Evolutionary conservation across 345 rosid species (phyloP), one percentile per base, ranked within the genome.

Genomic region (Syzygium jambos): DNA sequence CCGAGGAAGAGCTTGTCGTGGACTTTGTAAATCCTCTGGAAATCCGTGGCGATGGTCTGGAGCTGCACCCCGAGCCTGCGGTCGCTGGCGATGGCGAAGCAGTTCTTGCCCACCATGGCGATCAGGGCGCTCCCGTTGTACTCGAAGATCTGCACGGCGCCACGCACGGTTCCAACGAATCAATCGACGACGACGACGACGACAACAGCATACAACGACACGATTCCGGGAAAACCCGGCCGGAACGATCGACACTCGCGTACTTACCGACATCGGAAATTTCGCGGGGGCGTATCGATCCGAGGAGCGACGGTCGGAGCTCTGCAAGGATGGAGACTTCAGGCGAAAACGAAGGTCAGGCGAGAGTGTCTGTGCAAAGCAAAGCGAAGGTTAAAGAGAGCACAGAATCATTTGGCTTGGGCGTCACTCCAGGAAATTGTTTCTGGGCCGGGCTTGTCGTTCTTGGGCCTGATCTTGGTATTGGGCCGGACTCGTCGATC

Each of bases 81-180:
- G 86, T 96, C 99, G 90, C 98, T 98, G 78, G 99, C 99, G 85
- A 98, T 96, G 73, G 99, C 99, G 91, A 96, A 98, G 85, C 99
- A 98, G 91, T 98, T 96, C 95, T 96, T 98, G 11, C 99, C 99
- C 29, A 98, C 99, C 99, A 98, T 98, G 16, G 99, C 99, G 29
- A 98, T 93, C n/a, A 96, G 93, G 56, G 99, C 99, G 86, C 99
- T 98, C 84, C 99, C 99, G 93, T 98, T 98, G 92, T 98, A 98
- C 90, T 98, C 99, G 86, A 94, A 94, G 95, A 96, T 95, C 99
- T 98, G 91, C 78, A 73, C 80, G 25, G 80, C 14, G 90, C 9
- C 49, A 7, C 21, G 21, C 91, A 15, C 53, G 27, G 52, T 52
- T 23, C 83, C 52, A 49, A 38, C 25, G 7, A 73, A 73, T 10